phyloP scores from a whole-genome alignment of 495 filamentous ascomycete species.

The Durotheca rogersii region DNA sequence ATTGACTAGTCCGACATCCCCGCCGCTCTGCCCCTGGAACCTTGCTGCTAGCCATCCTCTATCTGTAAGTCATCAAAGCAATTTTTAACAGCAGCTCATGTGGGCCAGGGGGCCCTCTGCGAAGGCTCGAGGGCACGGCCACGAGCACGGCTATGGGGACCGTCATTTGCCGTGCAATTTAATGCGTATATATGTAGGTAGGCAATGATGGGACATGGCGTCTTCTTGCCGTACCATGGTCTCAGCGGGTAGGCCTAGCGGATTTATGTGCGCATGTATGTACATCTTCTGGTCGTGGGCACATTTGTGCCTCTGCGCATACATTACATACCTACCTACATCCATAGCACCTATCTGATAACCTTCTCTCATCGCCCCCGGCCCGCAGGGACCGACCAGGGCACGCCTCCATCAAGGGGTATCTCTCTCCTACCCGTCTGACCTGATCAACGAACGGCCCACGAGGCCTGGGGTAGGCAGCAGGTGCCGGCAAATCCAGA shows the following conservation, averaged over 20 bases:
- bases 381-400: constrained; percentile 13
- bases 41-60: not conserved
- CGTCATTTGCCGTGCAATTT: too few species aligned
- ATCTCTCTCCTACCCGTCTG: constrained; percentile 10
- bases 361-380: constrained; percentile 13
- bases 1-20: constrained; percentile 12
- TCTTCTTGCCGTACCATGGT: constrained; percentile 15
- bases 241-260: constrained; percentile 8
- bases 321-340: too few species aligned
- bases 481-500: constrained; percentile 9
- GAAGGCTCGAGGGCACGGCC: constrained; percentile 17
- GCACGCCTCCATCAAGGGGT: constrained; percentile 4
- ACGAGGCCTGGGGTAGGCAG: constrained; percentile 23
- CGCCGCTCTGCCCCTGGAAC: not conserved
- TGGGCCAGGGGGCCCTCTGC: constrained; percentile 4
- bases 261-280: too few species aligned
- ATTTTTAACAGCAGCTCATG: constrained; percentile 5
- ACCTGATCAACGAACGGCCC: constrained; percentile 12
- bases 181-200: constrained; percentile 12
- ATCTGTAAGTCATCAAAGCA: constrained; percentile 15
- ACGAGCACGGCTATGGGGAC: constrained; percentile 19
- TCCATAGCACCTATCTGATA: too few species aligned
- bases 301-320: too few species aligned
- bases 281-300: constrained; percentile 9
- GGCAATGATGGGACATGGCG: constrained; percentile 5